Conservation (phyloP, 805 yeast species). For the Candida succiphila region DNA sequence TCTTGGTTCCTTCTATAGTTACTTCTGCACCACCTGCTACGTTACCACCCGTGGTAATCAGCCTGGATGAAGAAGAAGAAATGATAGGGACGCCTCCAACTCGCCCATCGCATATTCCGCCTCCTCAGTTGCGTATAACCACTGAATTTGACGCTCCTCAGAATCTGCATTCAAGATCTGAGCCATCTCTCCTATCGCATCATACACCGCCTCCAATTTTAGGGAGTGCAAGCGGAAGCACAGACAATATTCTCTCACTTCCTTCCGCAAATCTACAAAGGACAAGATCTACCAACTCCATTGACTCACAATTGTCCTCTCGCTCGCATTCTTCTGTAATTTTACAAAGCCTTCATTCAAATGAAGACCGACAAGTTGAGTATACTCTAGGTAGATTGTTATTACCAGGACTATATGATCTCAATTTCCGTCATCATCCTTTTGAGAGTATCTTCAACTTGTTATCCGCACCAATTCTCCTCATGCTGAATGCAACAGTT, state of each 20-base stretch:
- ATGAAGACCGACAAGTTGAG: background rate
- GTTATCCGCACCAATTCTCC: conserved; percentile 14
- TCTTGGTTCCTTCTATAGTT: background rate
- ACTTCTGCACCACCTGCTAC: too few relatives aligned
- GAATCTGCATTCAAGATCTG: background rate
- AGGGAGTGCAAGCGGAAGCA: too few relatives aligned
- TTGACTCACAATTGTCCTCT: background rate
- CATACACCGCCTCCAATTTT: background rate
- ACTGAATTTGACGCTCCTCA: background rate
- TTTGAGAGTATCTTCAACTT: conserved; percentile 15
- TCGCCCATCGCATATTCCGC: too few relatives aligned
- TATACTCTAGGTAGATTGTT: background rate
- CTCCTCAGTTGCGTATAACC: too few relatives aligned
- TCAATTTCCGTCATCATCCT: conserved; percentile 4
- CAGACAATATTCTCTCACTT: background rate
- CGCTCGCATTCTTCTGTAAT: background rate
- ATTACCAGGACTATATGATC: conserved; percentile 2
- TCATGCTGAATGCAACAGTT: conserved; percentile 14
- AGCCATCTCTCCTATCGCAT: background rate
- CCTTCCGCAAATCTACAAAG: too few relatives aligned
- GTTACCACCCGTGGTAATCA: too few relatives aligned
- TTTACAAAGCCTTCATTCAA: background rate
- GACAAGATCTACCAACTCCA: background rate
- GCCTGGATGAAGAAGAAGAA: too few relatives aligned
- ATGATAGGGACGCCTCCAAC: too few relatives aligned